Evolutionary conservation across 2,329 filamentous ascomycete genomes (phyloP).

Genomic region (Penicillium occitanis): DNA sequence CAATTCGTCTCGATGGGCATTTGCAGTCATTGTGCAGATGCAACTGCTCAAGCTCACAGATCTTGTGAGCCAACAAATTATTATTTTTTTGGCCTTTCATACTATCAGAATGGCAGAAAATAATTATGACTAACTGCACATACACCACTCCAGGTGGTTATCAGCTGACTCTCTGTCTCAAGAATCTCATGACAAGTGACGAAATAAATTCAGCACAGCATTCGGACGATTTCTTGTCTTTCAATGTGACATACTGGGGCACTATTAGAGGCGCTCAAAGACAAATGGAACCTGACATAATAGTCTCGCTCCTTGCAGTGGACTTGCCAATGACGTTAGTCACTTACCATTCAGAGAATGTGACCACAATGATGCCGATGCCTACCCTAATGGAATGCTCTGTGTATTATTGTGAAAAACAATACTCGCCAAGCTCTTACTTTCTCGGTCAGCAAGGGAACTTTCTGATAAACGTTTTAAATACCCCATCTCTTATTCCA

Average conservation of each 20-base stretch:
- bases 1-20: constrained; percentile 23
- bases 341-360: constrained; percentile 18
- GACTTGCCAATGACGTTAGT: background rate
- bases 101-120: no score
- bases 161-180: background rate
- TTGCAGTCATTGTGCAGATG: constrained; percentile 24
- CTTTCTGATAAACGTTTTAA: background rate
- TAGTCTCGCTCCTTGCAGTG: background rate
- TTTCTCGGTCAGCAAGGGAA: background rate
- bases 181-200: background rate
- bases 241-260: background rate
- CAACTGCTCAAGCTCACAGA: background rate
- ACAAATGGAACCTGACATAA: no score
- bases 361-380: constrained; percentile 8
- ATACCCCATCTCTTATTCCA: background rate
- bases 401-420: constrained; percentile 21
- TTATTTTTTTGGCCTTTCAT: no score
- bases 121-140: background rate
- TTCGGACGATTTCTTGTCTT: no score
- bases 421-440: background rate
- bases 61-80: no score
- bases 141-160: background rate
- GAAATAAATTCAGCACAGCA: background rate
- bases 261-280: background rate
- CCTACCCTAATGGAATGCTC: constrained; percentile 21